Base-by-base conservation (phyloP, 768 basidiomycete species). In the Pleurotus sapidus region DNA sequence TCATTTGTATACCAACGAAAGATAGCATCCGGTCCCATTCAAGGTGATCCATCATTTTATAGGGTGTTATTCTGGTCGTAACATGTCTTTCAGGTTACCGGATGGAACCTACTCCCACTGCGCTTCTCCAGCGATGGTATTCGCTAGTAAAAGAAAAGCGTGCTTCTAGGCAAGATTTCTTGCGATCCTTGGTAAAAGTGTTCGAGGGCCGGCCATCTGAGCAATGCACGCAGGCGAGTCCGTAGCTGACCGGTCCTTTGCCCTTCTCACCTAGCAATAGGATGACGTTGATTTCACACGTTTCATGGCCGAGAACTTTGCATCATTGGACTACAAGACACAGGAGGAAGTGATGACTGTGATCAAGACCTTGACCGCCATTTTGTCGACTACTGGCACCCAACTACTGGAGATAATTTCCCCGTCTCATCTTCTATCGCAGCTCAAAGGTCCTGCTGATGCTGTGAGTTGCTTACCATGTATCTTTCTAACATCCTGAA, bases 261-360 rank as follows among this genome's bases (percentile, higher is more conserved):
- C 2, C 12, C 7, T 24, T 17, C 39, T 23, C 24, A 20, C 11
- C 24, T 2, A 11, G 14, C 12, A 56, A 9, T 47, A 95, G 88
- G 84, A 89, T 59, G 91, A 97, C 64, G 78, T 95, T 54, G 84
- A 89, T 49, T 93, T 98, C 67, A 81, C 81, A 3, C 87, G 95
- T 55, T 99, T 94, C 73, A 91, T 98, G 84, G 88, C 93, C 0
- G 97, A 98, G 68, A 98, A 98, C 65, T 88, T 98, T 57, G 82
- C 95, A 0, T 77, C 88, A 0, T 84, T 99, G 59, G 95, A 98
- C 34, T 98, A 95, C 77, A 98, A 94, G 75, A 92, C 93, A 0
- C 88, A 90, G 64, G 97, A 99, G 70, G 97, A 98, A 72, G 87
- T 89, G 4, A 74, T 98, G 53, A 86, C 89, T 4, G 87, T 98